Conservation (phyloP, 148 eudicot species). For the Suaeda aralocaspica region DNA sequence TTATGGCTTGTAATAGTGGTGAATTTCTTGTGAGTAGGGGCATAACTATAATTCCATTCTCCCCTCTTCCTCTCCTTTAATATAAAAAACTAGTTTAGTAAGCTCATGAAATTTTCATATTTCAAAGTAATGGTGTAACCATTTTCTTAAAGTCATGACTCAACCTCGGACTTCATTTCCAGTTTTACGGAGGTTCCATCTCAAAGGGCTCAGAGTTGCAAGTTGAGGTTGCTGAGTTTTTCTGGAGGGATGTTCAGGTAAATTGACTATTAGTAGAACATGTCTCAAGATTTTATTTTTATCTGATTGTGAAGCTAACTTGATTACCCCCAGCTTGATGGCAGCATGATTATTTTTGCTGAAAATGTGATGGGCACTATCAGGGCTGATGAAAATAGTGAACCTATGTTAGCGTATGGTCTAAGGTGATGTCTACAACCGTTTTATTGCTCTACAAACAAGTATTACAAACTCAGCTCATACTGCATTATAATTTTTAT, state of each 20-base stretch:
- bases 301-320: conserved; percentile 25
- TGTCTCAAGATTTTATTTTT: neutral
- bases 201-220: conserved; percentile 85
- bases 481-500: conserved; percentile 21
- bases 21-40: no score
- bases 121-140: no score
- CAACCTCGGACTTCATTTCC: conserved; percentile 14
- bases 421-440: conserved; percentile 40
- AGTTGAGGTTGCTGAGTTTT: conserved; percentile 86
- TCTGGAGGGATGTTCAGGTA: conserved; percentile 91
- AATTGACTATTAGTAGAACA: conserved; percentile 4
- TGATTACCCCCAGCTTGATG: conserved; percentile 57
- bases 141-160: neutral
- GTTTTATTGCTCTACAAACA: neutral
- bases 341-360: conserved; percentile 74
- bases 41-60: no score
- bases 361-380: conserved; percentile 70
- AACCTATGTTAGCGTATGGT: conserved; percentile 75
- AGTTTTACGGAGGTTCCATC: conserved; percentile 93
- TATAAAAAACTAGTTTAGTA: no score
- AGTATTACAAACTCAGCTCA: conserved; percentile 3
- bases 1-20: no score
- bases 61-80: no score
- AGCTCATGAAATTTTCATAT: no score
- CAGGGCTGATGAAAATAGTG: conserved; percentile 39